phyloP scores from a whole-genome alignment of 345 rosid species.

The Melaleuca quinquenervia region DNA sequence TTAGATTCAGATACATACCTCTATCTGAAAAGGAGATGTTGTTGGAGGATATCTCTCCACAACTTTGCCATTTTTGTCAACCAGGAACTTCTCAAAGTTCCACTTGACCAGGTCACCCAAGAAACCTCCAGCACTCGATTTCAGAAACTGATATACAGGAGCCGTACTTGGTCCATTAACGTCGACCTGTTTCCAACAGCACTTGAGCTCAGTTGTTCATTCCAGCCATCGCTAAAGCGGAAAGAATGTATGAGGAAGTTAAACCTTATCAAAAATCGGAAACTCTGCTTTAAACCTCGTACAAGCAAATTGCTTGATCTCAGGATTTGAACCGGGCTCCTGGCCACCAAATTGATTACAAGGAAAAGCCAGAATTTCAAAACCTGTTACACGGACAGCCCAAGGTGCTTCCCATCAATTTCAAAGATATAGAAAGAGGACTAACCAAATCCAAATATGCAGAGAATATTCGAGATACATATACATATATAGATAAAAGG shows the following conservation, averaged over 20 bases:
- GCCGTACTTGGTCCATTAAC: conserved; percentile 88
- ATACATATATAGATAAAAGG: not conserved
- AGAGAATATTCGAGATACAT: not conserved
- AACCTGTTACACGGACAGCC: conserved; percentile 29
- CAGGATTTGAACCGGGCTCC: conserved; percentile 76
- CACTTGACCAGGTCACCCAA: conserved; percentile 76
- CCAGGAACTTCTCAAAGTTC: conserved; percentile 95
- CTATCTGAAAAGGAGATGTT: conserved; percentile 87
- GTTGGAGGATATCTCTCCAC: conserved; percentile 88
- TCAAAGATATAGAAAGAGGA: not conserved
- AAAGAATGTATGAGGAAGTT: not conserved
- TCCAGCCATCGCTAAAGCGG: not conserved
- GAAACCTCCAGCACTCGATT: conserved; percentile 78
- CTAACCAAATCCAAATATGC: not conserved
- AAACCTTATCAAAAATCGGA: conserved; percentile 82
- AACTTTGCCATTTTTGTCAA: conserved; percentile 82
- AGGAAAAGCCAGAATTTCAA: conserved; percentile 86
- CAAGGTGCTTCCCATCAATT: not conserved
- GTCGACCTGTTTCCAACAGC: conserved; percentile 44
- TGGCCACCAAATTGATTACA: conserved; percentile 91
- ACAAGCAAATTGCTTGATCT: conserved; percentile 73
- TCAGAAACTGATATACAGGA: conserved; percentile 76
- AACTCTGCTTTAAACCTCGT: conserved; percentile 88
- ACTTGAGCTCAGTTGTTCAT: not conserved
- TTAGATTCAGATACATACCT: conserved; percentile 28